Evolutionary conservation across 129 eudicot species (phyloP).

Genomic region (Flaveria trinervia): DNA sequence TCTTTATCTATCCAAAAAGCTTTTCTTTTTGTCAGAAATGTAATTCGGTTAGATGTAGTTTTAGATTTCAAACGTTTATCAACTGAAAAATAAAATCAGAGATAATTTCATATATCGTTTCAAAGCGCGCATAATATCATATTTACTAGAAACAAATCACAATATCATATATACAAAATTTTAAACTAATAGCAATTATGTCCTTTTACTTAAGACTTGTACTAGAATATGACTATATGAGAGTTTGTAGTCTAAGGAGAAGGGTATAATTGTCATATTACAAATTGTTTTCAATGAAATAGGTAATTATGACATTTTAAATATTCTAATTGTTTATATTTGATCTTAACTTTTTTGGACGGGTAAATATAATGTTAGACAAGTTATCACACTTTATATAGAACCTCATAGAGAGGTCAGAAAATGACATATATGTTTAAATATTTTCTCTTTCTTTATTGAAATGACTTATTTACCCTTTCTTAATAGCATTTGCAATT

Average conservation of each 20-base stretch:
- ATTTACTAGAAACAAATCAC: background rate
- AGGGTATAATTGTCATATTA: background rate
- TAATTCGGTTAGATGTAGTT: background rate
- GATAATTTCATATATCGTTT: background rate
- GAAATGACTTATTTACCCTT: constrained; percentile 17
- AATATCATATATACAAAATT: background rate
- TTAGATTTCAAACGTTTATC: background rate
- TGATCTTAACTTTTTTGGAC: background rate
- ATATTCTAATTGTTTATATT: background rate
- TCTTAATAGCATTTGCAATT: constrained; percentile 25
- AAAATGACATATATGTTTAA: background rate
- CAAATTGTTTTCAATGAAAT: background rate
- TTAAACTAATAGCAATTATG: background rate
- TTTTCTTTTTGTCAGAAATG: background rate
- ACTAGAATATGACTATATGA: too few species aligned
- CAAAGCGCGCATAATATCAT: background rate
- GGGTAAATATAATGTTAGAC: background rate
- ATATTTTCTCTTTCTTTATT: background rate
- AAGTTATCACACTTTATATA: background rate
- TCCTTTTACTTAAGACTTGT: background rate
- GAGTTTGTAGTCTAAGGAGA: background rate
- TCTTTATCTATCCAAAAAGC: background rate
- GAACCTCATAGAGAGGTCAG: background rate
- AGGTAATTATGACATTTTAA: background rate
- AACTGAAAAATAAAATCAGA: background rate